Conservation (phyloP, 805 yeast genomes). For the Lipomyces chichibuensis region DNA sequence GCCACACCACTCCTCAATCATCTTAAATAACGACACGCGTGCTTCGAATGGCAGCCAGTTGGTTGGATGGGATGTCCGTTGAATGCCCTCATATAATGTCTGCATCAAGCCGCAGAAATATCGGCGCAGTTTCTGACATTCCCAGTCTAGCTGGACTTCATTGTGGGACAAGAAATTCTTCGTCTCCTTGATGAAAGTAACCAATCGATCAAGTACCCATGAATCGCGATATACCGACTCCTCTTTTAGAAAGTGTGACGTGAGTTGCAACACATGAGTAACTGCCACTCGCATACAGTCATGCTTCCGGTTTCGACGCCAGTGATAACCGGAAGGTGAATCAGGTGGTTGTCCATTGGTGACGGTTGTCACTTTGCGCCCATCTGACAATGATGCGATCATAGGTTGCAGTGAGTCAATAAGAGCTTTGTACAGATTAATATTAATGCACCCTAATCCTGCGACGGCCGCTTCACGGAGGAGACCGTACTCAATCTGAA, state of each 20-base stretch:
- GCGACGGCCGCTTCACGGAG: conserved; percentile 85
- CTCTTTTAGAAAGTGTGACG: conserved; percentile 62
- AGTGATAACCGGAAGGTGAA: conserved; percentile 21
- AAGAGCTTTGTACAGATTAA: conserved; percentile 82
- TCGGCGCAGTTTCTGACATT: conserved; percentile 74
- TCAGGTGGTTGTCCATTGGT: conserved; percentile 3
- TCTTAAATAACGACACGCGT: conserved; percentile 77
- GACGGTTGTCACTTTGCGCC: not conserved
- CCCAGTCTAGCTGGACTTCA: conserved; percentile 63
- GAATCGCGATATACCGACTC: conserved; percentile 62
- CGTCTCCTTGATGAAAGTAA: conserved; percentile 62
- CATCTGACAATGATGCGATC: conserved; percentile 16
- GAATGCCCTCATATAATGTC: conserved; percentile 57
- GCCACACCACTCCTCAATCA: conserved; percentile 93
- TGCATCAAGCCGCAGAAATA: conserved; percentile 84
- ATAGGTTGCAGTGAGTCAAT: conserved; percentile 52
- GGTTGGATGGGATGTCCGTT: conserved; percentile 43
- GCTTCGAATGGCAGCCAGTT: conserved; percentile 85
- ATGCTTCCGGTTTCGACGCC: conserved; percentile 36
- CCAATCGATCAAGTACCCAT: conserved; percentile 66
- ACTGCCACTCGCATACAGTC: conserved; percentile 66
- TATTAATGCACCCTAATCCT: conserved; percentile 86
- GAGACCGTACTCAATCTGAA: conserved; percentile 67
- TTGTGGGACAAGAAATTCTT: conserved; percentile 62
- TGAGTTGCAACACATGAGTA: conserved; percentile 72